Base-by-base conservation (phyloP, 2,329 filamentous ascomycete species). In the Periconia macrospinosa region DNA sequence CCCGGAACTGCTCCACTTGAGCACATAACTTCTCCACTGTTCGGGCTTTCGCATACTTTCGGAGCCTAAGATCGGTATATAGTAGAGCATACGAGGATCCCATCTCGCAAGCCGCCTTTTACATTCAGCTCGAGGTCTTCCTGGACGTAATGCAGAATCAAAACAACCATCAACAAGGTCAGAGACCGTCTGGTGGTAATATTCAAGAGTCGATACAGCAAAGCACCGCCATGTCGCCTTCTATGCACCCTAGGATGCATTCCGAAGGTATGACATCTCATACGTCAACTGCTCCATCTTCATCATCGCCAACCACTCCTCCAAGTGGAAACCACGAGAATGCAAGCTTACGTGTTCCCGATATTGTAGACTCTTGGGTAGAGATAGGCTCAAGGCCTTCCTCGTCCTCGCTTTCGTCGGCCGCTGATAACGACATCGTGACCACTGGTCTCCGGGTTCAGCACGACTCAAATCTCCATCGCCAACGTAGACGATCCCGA, bases 331-430 rank as follows among this genome's bases (percentile, higher is more conserved):
- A 20, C 14, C 23, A n/a, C 14, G 51, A 50, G 47, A 40, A 30
- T 10, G 3, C 30, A 23, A 20, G 54, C 63, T 69, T 42, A 69
- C 53, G 47, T 35, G 18, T 44, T 47, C 18, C 17, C 19, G n/a
- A 30, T 45, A 30, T 53, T 50, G 19, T 79, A 92, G 94, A 97
- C 78, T 97, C 94, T 9, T 99, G 94, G 94, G 86, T 97, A 64
- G 93, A 99, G 73, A 86, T 99, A 56, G 86, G 89, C 45, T 97
- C 93, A 3, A 91, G 94, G 65, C 92, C 93, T 8, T 97, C 93
- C 0, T 96, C 93, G 2, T 96, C 93, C 2, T 97, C 92, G 14
- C 80, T 96, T 13, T 96, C 92, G 18, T 96, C 84, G 18, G 76
- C 86, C 50, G 86, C 88, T 69, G 92, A 96, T 3, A 49, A 17